phyloP scores from a whole-genome alignment of 371 early-diverging fungal genomes.

The Chytridiales sp. region DNA sequence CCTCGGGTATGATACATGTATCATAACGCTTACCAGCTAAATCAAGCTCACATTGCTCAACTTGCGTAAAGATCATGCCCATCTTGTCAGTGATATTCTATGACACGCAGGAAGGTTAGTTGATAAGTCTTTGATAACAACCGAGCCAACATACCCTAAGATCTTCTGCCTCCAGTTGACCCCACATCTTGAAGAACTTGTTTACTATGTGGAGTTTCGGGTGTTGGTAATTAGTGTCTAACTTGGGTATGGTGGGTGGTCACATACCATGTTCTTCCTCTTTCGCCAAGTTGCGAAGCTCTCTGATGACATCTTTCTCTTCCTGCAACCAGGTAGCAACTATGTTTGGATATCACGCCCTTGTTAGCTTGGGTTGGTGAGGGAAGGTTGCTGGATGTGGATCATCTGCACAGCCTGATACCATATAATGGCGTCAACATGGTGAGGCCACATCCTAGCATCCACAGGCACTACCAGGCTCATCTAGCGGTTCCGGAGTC shows the following conservation, averaged over 20 bases:
- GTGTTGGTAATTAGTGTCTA: background rate
- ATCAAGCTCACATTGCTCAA: background rate
- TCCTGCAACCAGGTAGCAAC: slow-evolving; percentile 26
- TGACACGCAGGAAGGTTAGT: background rate
- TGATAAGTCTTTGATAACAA: background rate
- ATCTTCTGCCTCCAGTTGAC: slow-evolving; percentile 24
- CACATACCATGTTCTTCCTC: slow-evolving; percentile 20
- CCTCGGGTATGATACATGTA: background rate
- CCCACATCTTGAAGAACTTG: slow-evolving; percentile 22
- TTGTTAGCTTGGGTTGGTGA: no score
- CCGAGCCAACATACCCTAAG: slow-evolving; percentile 20
- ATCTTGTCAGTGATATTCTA: slow-evolving; percentile 20
- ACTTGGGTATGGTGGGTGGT: background rate
- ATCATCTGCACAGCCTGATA: no score
- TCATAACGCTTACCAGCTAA: slow-evolving; percentile 7
- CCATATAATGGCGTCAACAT: no score
- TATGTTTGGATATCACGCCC: no score
- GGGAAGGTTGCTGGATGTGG: no score
- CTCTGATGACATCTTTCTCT: slow-evolving; percentile 28
- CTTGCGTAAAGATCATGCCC: background rate
- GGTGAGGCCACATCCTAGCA: no score
- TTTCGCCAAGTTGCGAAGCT: slow-evolving; percentile 8
- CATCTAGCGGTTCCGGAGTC: no score
- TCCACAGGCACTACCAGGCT: no score
- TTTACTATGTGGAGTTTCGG: slow-evolving; percentile 13